Percentiles rank a stretch among this genome's conserved stretches.
phyloP scores from a whole-genome alignment of 306 rosid genomes.

The Datisca glomerata region DNA sequence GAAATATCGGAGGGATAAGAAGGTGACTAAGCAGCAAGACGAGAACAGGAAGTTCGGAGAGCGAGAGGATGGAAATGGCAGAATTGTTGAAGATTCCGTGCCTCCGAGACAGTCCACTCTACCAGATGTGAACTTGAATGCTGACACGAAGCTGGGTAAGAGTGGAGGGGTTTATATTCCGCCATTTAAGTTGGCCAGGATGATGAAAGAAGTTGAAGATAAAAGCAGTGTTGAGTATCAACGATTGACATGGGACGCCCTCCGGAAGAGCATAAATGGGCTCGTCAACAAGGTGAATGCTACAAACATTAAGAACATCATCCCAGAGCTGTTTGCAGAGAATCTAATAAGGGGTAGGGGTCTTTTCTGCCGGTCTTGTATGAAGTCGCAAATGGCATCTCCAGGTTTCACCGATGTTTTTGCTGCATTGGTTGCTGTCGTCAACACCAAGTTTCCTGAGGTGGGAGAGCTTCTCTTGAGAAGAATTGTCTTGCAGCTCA shows the following conservation, averaged over 20 bases:
- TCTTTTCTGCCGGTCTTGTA: conserved; percentile 80
- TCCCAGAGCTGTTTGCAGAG: conserved; percentile 70
- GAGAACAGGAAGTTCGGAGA: conserved; percentile 14
- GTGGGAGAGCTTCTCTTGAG: conserved; percentile 79
- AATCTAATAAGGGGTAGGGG: conserved; percentile 91
- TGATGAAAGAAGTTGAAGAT: conserved; percentile 86
- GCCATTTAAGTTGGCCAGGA: conserved; percentile 83
- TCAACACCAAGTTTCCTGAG: conserved; percentile 85
- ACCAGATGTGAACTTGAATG: conserved; percentile 24
- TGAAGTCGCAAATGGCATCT: conserved; percentile 97
- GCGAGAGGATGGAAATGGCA: conserved; percentile 30
- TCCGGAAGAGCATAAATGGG: conserved; percentile 88
- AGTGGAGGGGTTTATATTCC: conserved; percentile 95
- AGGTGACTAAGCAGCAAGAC: conserved; percentile 18
- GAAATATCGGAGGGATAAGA: conserved; percentile 19
- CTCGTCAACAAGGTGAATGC: conserved; percentile 94
- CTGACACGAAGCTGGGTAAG: conserved; percentile 52
- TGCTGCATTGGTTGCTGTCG: conserved; percentile 87
- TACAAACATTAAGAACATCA: conserved; percentile 71
- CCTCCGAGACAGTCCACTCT: conserved; percentile 20
- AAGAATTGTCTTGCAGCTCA: conserved; percentile 85
- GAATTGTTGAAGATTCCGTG: conserved; percentile 16
- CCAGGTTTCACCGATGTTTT: conserved; percentile 86
- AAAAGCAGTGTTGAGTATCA: conserved; percentile 82
- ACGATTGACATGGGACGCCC: conserved; percentile 91